Conservation (phyloP, 768 basidiomycete genomes). For the Auricularia heimuer region DNA sequence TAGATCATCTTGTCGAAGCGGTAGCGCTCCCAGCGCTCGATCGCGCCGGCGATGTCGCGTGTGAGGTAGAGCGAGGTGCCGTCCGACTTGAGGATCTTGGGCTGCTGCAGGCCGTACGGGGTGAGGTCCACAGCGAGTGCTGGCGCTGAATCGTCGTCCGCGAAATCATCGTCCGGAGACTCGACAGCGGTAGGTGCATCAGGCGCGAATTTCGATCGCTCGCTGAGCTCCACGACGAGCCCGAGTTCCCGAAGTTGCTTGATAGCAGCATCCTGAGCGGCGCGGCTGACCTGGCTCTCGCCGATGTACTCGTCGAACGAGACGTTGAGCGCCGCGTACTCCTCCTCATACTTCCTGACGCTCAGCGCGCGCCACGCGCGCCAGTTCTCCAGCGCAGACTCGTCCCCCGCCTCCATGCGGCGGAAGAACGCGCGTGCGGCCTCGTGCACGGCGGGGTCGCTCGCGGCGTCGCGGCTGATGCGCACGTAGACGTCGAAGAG, state of each 20-base stretch:
- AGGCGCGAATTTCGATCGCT: too few species aligned
- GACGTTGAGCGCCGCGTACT: constrained; percentile 29
- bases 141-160: constrained; percentile 34
- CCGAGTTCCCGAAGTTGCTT: constrained; percentile 20
- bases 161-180: too few species aligned
- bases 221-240: too few species aligned
- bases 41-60: constrained; percentile 38
- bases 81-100: constrained; percentile 70
- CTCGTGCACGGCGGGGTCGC: constrained; percentile 15
- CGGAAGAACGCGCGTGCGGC: constrained; percentile 25
- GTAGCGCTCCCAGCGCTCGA: constrained; percentile 33
- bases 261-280: constrained; percentile 24
- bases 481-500: constrained; percentile 32
- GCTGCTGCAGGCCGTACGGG: constrained; percentile 81
- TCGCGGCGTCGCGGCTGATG: constrained; percentile 24
- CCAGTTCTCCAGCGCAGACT: constrained; percentile 27
- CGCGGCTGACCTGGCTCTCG: constrained; percentile 25
- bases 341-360: constrained; percentile 27
- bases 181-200: too few species aligned
- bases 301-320: constrained; percentile 32
- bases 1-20: constrained; percentile 43
- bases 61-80: constrained; percentile 34
- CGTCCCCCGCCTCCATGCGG: constrained; percentile 30
- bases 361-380: constrained; percentile 30
- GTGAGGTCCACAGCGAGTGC: constrained; percentile 82